These are phyloP conservation scores for Sporothrix protearum DNA, from an alignment of 2,329 filamentous ascomycete genomes.

Conservation along the genomic window DNA sequence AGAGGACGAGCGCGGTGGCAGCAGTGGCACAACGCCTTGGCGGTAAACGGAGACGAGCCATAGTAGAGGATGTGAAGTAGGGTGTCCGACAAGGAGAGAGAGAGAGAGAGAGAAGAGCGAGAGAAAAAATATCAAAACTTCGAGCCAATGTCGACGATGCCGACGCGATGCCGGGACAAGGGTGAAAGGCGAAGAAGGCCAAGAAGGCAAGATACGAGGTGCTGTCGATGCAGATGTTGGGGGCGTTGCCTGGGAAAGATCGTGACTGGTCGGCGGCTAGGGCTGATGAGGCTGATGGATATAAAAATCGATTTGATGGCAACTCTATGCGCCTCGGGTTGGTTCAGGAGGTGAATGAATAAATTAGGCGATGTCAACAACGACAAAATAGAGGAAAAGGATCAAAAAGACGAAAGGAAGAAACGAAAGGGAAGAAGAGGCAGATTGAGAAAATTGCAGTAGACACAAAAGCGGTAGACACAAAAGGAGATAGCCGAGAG, in stretches of 20 bases:
- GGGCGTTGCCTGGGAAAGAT: background rate
- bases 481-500: background rate
- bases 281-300: constrained; percentile 1
- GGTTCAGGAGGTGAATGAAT: background rate
- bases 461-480: background rate
- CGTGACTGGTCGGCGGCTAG: background rate
- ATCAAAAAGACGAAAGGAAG: background rate
- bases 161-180: background rate
- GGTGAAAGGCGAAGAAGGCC: no score
- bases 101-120: background rate
- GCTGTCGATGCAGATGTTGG: background rate
- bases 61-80: background rate
- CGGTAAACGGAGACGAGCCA: background rate
- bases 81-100: no score
- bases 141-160: background rate
- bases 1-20: background rate
- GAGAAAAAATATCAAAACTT: background rate
- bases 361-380: background rate
- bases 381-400: no score
- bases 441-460: background rate
- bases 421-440: background rate
- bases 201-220: background rate
- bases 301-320: background rate
- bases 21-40: background rate
- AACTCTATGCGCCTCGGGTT: background rate